Evolutionary conservation across 2,329 filamentous ascomycete genomes (phyloP), one percentile per base, ranked within the genome.

Genomic region (Sarocladiaceae sp.): DNA sequence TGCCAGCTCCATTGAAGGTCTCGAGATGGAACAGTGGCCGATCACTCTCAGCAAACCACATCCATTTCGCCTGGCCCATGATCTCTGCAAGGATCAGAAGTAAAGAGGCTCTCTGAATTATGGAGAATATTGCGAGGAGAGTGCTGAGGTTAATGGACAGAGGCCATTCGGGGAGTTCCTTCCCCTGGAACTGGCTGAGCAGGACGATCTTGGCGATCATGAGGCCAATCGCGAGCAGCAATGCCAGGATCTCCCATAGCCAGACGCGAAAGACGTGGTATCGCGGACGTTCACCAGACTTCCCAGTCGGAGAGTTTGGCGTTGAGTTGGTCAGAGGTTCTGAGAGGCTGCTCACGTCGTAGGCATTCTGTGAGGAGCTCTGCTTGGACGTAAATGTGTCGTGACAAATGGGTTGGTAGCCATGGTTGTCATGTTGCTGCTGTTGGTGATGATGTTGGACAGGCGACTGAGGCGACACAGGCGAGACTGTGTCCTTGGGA

Each of bases 21-120:
- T 66, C 59, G 4, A 66, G 55, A 26, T 66, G 58, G 39, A 57
- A 56, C 6, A 68, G 53, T 0, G 63, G 60, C 15, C 62, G 59
- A 2, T 56, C 55, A 3, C 56, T 56, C 31, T 61, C 54, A 13
- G 61, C 54, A 47, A 66, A 66, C 63, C 64, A 66, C 1, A 51
- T 53, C 64, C 64, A 68, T 33, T 67, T 66, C 46, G 60, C 54
- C 52, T 68, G 65, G 26, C 62, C 60, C 46, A 67, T 62, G 35
- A 66, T 57, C 52, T 64, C 62, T 0, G 64, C 60, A 8, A 64
- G 56, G 10, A 57, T 58, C 28, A 62, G 58, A 0, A 64, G 57
- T 48, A 67, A 58, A 6, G 60, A 53, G n/a, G 62, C 57, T 3
- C 59, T 10, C 18, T 40, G 37, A 17, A 40, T 4, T 10, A 40